Conservation (phyloP, 306 rosid genomes). For the Cercis canadensis region DNA sequence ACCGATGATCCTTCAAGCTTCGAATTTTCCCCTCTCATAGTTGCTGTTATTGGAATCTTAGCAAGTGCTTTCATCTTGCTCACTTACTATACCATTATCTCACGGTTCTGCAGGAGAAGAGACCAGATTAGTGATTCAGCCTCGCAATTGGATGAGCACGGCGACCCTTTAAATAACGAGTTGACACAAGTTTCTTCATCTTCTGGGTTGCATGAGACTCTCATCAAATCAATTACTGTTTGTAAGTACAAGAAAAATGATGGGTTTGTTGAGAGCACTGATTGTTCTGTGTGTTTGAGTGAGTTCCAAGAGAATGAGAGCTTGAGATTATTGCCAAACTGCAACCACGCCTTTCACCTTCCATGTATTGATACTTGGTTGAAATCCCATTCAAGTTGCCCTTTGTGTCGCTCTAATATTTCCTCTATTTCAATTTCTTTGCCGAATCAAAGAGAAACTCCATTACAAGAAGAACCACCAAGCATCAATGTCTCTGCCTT, state of each 20-base stretch:
- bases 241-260: constrained; percentile 56
- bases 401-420: constrained; percentile 70
- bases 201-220: constrained; percentile 60
- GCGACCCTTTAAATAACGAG: constrained; percentile 27
- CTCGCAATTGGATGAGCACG: constrained; percentile 19
- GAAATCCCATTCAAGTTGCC: constrained; percentile 71
- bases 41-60: constrained; percentile 72
- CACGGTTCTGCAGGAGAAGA: constrained; percentile 60
- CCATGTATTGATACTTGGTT: constrained; percentile 88
- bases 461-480: constrained; percentile 27
- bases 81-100: constrained; percentile 66
- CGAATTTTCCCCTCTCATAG: constrained; percentile 75
- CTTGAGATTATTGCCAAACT: constrained; percentile 68
- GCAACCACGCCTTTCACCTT: constrained; percentile 83
- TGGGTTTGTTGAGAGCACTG: constrained; percentile 60
- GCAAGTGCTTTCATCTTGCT: constrained; percentile 67
- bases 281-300: constrained; percentile 80
- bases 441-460: constrained; percentile 26
- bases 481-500: constrained; percentile 25
- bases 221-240: constrained; percentile 65
- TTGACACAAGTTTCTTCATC: constrained; percentile 34
- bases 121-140: background rate
- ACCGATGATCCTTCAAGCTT: constrained; percentile 29
- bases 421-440: background rate
- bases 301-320: constrained; percentile 78